A percentile compares a stretch with the other conserved stretches of the same genome.
phyloP scores from a whole-genome alignment of 2,329 filamentous ascomycete species.

The Diplodia corticola region DNA sequence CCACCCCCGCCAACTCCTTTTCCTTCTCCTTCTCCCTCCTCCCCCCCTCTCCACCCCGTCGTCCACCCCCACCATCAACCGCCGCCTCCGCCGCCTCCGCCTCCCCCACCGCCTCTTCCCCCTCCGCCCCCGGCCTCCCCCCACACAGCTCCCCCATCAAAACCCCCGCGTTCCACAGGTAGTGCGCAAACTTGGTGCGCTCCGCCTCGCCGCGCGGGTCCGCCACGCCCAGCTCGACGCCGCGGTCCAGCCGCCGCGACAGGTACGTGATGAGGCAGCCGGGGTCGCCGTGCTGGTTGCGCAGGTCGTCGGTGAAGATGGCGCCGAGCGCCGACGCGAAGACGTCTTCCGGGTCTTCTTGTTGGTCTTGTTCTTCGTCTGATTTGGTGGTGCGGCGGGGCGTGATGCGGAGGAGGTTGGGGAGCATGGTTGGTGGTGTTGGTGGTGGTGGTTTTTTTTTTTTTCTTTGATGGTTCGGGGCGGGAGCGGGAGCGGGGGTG shows the following conservation, averaged over 20 bases:
- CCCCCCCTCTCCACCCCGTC: slow-evolving; percentile 22
- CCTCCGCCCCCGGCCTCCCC: slow-evolving; percentile 27
- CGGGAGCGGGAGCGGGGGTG: too few relatives aligned
- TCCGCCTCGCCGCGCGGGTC: slow-evolving; percentile 55
- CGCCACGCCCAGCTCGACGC: slow-evolving; percentile 44
- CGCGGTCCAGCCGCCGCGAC: slow-evolving; percentile 22
- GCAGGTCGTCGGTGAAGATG: slow-evolving; percentile 68
- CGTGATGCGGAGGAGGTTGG: slow-evolving; percentile 34
- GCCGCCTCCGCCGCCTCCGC: slow-evolving; percentile 27
- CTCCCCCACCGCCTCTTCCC: slow-evolving; percentile 23
- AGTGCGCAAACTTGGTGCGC: slow-evolving; percentile 67
- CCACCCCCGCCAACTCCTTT: slow-evolving; percentile 1
- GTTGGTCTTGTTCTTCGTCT: too few relatives aligned
- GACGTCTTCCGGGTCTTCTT: slow-evolving; percentile 60
- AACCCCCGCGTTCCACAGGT: slow-evolving; percentile 67
- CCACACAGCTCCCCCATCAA: slow-evolving; percentile 48
- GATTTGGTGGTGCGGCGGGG: too few relatives aligned
- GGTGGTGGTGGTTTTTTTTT: not conserved
- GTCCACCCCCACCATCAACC: slow-evolving; percentile 12
- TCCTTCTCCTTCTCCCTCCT: slow-evolving; percentile 28
- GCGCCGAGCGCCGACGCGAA: slow-evolving; percentile 60
- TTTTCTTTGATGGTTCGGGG: not conserved
- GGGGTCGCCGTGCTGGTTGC: slow-evolving; percentile 63
- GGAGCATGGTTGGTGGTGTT: too few relatives aligned
- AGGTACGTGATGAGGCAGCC: slow-evolving; percentile 60